Evolutionary conservation across 305 asterid genomes (phyloP), one percentile per base, ranked within the genome.

Genomic region (Solanum hybrid): DNA sequence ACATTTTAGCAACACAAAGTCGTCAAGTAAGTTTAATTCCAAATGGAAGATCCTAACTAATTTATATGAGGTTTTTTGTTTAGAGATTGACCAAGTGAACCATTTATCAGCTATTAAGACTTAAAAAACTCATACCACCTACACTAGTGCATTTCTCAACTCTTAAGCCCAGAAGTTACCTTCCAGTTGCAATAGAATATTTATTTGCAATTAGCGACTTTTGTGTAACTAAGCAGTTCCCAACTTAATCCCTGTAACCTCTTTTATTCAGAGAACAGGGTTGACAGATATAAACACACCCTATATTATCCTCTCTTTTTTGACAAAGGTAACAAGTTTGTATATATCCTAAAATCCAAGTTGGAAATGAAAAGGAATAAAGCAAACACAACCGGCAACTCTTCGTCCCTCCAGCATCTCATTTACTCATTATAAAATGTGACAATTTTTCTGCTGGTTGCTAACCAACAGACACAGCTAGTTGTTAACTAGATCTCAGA

Each of bases 1-100:
- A 94, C 94, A 93, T 93, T 87, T 85, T 89, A 93, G 84, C 94
- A 87, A 92, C 65, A 91, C 92, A 89, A 93, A 90, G 92, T 89
- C 95, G 17, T 86, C 90, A 86, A 84, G 92, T 26, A 79, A 87
- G 80, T 51, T 80, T 79, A 73, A 70, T 87, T 90, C 70, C 33
- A 57, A 57, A 38, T 73, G 72, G 75, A 88, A 90, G 87, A 89
- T 87, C 86, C 79, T 61, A 75, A 87, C 65, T 51, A 45, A 84
- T 29, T 45, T 82, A 27, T 26, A 24, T 3, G 34, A 81, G 38
- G 27, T 5, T 83, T 39, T 57, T 27, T 29, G 39, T 29, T 51
- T 51, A 31, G 41, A 51, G 31, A 84, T 84, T 84, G 88, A 84
- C 88, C 76, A 51, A 84, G 88, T 45, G 76, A 84, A 84, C 1